These are phyloP conservation scores for Glycine soja DNA, from an alignment of 306 rosid genomes.

Conservation along the genomic window DNA sequence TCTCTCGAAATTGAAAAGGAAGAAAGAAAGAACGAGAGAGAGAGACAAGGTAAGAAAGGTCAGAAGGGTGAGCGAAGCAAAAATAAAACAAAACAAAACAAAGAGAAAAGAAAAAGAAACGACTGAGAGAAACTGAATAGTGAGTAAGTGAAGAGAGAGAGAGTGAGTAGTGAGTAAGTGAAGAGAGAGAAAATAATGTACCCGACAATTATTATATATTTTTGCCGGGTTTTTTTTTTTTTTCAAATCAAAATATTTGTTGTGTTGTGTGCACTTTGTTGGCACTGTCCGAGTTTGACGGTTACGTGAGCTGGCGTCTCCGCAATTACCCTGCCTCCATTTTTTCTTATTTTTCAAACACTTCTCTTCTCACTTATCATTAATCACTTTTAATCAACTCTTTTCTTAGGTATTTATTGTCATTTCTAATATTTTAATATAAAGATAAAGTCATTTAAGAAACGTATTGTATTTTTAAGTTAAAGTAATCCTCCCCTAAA, in stretches of 20 bases:
- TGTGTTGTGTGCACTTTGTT: constrained; percentile 34
- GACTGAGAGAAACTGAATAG: background rate
- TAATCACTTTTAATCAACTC: background rate
- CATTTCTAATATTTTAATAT: background rate
- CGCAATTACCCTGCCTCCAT: background rate
- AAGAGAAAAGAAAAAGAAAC: background rate
- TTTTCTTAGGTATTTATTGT: background rate
- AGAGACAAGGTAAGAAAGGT: background rate
- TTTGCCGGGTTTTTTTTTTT: background rate
- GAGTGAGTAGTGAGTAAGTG: background rate
- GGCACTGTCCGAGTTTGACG: constrained; percentile 34
- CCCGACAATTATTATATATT: background rate
- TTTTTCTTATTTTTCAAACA: background rate
- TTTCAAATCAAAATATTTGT: constrained; percentile 38
- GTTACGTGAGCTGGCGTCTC: constrained; percentile 33
- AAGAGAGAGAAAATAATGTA: background rate
- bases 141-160: background rate
- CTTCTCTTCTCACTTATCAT: background rate
- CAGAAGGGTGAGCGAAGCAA: constrained; percentile 8
- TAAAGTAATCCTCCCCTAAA: too few relatives aligned
- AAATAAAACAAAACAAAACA: background rate
- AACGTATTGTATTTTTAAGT: too few relatives aligned
- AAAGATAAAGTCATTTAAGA: too few relatives aligned
- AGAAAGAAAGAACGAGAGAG: background rate
- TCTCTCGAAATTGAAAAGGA: background rate